phyloP scores from a whole-genome alignment of 2,329 filamentous ascomycete species.

The Colletotrichum karsti region DNA sequence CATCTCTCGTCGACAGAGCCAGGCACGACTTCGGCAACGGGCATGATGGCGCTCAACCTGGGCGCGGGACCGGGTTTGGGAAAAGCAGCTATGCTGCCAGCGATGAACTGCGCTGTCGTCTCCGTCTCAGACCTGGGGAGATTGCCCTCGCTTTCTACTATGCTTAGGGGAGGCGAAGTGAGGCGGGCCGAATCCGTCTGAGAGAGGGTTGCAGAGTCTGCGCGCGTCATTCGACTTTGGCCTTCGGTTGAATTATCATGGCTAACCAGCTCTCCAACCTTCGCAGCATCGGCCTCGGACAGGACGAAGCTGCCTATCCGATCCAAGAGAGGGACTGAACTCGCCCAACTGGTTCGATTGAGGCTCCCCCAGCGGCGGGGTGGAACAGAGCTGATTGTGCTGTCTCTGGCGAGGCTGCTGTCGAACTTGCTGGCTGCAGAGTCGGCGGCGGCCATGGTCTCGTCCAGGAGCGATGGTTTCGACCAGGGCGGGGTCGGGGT shows the following conservation, averaged over 20 bases:
- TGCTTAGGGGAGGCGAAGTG: conserved; percentile 10
- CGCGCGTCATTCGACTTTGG: conserved; percentile 1
- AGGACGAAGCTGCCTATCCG: conserved; percentile 29
- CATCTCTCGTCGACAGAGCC: conserved; percentile 18
- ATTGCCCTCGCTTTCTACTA: not conserved
- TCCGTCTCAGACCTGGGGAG: not conserved
- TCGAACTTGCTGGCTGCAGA: not conserved
- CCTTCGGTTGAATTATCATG: not conserved
- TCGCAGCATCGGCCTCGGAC: conserved; percentile 10
- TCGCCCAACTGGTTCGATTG: conserved; percentile 29
- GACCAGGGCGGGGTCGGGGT: conserved; percentile 12
- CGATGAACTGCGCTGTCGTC: conserved; percentile 8
- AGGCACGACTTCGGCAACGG: conserved; percentile 45
- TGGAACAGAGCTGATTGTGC: conserved; percentile 17
- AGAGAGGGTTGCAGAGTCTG: conserved; percentile 28
- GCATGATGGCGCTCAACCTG: conserved; percentile 48
- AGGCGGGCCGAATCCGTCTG: conserved; percentile 23
- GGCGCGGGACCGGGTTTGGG: conserved; percentile 19
- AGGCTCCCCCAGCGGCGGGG: conserved; percentile 27
- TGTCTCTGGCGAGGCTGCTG: conserved; percentile 10
- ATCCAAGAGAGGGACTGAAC: conserved; percentile 29
- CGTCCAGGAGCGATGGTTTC: not conserved
- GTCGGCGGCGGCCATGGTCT: not conserved
- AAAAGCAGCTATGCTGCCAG: conserved; percentile 10
- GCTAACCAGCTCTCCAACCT: not conserved